These are phyloP conservation scores for Arthrocladium fulminans DNA, from an alignment of 2,329 filamentous ascomycete genomes.

Conservation along the genomic window DNA sequence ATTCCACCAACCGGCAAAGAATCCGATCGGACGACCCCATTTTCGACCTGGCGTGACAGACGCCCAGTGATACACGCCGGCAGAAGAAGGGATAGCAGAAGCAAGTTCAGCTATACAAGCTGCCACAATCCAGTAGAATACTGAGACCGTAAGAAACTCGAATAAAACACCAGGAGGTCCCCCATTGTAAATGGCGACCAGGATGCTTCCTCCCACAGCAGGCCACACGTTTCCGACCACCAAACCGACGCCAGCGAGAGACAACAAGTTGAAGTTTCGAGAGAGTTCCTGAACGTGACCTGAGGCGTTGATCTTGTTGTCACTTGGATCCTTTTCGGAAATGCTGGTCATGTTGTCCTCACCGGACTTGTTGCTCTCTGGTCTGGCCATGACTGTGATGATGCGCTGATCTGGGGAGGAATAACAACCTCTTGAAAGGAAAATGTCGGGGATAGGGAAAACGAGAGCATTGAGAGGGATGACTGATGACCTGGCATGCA, in stretches of 20 bases:
- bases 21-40: conserved; percentile 45
- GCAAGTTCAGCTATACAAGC: conserved; percentile 53
- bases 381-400: background rate
- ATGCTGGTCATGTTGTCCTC: conserved; percentile 13
- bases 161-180: conserved; percentile 55
- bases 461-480: too few relatives aligned
- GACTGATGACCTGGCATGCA: too few relatives aligned
- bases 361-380: background rate
- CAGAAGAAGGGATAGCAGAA: conserved; percentile 53
- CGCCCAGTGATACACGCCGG: conserved; percentile 54
- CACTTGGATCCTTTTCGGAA: conserved; percentile 16
- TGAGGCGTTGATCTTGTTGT: conserved; percentile 47
- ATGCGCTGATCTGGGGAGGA: background rate
- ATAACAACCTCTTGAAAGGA: too few relatives aligned
- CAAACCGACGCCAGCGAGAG: conserved; percentile 51
- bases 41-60: conserved; percentile 48
- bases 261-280: conserved; percentile 53
- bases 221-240: conserved; percentile 58
- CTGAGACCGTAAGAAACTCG: conserved; percentile 45
- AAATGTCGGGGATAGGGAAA: too few relatives aligned
- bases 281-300: conserved; percentile 56
- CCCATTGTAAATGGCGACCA: conserved; percentile 42
- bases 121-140: conserved; percentile 51
- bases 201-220: conserved; percentile 17
- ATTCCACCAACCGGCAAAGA: conserved; percentile 40